phyloP scores from a whole-genome alignment of 2,329 filamentous ascomycete species.

The Moelleriella libera region DNA sequence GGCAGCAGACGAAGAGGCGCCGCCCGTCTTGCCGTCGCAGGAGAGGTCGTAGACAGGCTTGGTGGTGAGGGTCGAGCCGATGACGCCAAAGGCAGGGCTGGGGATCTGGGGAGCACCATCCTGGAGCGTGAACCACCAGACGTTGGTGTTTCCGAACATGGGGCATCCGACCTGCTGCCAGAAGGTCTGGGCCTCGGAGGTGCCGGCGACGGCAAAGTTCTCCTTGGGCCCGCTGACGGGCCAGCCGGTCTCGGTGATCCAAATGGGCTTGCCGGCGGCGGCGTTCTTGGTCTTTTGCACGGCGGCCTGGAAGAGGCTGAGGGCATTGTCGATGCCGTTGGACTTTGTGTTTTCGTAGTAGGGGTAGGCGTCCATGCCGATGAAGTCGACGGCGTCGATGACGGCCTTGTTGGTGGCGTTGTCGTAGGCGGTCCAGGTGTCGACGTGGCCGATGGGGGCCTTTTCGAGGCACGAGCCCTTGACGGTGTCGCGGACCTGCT shows the following conservation, averaged over 20 bases:
- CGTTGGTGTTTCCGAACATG: conserved; percentile 47
- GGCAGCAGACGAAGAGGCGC: background rate
- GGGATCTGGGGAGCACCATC: conserved; percentile 46
- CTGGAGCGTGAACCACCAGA: conserved; percentile 68
- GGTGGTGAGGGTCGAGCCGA: conserved; percentile 37
- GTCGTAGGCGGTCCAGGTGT: conserved; percentile 74
- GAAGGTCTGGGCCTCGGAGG: conserved; percentile 61
- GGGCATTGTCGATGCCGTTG: conserved; percentile 52
- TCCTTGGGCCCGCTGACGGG: conserved; percentile 55
- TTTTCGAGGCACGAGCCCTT: conserved; percentile 42
- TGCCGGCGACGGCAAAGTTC: conserved; percentile 47
- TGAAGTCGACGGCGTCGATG: conserved; percentile 57
- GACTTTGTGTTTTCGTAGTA: conserved; percentile 62
- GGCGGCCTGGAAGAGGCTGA: conserved; percentile 54
- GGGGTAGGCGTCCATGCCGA: conserved; percentile 75
- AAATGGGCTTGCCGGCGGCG: conserved; percentile 55
- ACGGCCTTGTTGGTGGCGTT: conserved; percentile 60
- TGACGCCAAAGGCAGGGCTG: conserved; percentile 57
- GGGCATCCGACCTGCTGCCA: conserved; percentile 69
- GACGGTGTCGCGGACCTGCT: conserved; percentile 49
- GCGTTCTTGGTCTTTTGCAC: conserved; percentile 43
- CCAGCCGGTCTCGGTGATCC: conserved; percentile 85
- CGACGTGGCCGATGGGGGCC: conserved; percentile 65
- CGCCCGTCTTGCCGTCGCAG: conserved; percentile 25
- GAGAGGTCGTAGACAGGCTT: conserved; percentile 50